phyloP scores from a whole-genome alignment of 192 early-diverging fungal genomes.

The Diversispora eburnea region DNA sequence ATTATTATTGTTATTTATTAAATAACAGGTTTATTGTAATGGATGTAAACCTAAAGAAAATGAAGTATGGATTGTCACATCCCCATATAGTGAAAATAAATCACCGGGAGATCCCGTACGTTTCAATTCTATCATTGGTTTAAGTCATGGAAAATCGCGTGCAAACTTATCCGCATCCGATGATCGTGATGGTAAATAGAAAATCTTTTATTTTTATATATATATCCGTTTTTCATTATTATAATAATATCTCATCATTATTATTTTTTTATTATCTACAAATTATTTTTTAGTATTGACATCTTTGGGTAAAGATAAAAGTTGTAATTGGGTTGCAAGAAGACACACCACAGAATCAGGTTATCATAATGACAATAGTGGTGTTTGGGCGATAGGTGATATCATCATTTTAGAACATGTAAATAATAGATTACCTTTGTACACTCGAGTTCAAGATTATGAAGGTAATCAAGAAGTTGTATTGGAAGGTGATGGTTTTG shows the following conservation, averaged over 20 bases:
- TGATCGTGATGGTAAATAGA: not conserved
- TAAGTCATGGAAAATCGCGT: constrained; percentile 6
- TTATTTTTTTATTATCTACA: not conserved
- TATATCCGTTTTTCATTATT: not conserved
- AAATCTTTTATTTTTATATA: too few species aligned
- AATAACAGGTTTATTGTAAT: not conserved
- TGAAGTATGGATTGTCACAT: constrained; percentile 10
- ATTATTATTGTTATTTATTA: not conserved
- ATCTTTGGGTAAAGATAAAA: not conserved
- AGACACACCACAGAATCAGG: constrained; percentile 6
- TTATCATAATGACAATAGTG: not conserved
- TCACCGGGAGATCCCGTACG: not conserved
- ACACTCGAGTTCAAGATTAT: not conserved
- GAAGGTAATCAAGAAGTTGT: not conserved
- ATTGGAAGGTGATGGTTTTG: constrained; percentile 11
- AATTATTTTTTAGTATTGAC: constrained; percentile 1
- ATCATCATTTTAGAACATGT: constrained; percentile 5
- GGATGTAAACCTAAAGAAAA: not conserved
- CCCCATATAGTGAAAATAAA: constrained; percentile 8
- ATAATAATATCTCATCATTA: not conserved
- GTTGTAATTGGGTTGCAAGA: constrained; percentile 3
- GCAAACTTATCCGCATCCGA: not conserved
- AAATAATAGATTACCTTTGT: not conserved
- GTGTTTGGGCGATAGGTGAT: constrained; percentile 14
- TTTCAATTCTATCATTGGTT: constrained; percentile 3